Evolutionary conservation across 495 filamentous ascomycete genomes (phyloP).

Genomic region (Cairneyella variabilis): DNA sequence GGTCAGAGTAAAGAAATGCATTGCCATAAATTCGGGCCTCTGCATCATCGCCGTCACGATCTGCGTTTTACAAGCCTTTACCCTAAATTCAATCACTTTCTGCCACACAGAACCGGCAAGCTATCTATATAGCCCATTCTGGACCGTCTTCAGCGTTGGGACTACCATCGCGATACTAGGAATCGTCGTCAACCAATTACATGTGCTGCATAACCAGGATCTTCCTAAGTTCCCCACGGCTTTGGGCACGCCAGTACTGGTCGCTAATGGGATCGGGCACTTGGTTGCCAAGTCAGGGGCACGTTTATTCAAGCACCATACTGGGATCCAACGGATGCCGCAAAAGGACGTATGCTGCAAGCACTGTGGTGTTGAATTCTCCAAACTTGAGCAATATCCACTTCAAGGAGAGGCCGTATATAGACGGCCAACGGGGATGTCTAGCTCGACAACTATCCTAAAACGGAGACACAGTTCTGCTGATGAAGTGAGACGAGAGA

Average conservation of each 20-base stretch:
- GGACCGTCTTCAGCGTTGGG: slow-evolving; percentile 44
- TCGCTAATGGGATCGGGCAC: slow-evolving; percentile 41
- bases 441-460: too few species aligned
- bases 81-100: slow-evolving; percentile 39
- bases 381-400: too few species aligned
- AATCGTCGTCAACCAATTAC: slow-evolving; percentile 34
- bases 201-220: slow-evolving; percentile 33
- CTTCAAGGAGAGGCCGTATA: too few species aligned
- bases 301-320: too few species aligned
- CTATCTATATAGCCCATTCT: slow-evolving; percentile 44
- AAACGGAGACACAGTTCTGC: too few species aligned
- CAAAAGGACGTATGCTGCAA: too few species aligned
- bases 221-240: slow-evolving; percentile 42
- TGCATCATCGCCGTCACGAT: slow-evolving; percentile 18
- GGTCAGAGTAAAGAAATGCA: background rate
- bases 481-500: too few species aligned
- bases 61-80: slow-evolving; percentile 39
- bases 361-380: too few species aligned
- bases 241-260: slow-evolving; percentile 46
- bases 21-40: background rate
- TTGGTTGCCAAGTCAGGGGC: too few species aligned
- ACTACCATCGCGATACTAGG: slow-evolving; percentile 46
- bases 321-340: too few species aligned
- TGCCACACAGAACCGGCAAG: slow-evolving; percentile 47
- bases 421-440: too few species aligned